These are phyloP conservation scores for Populus alba DNA, from an alignment of 345 rosid species.

Conservation along the genomic window DNA sequence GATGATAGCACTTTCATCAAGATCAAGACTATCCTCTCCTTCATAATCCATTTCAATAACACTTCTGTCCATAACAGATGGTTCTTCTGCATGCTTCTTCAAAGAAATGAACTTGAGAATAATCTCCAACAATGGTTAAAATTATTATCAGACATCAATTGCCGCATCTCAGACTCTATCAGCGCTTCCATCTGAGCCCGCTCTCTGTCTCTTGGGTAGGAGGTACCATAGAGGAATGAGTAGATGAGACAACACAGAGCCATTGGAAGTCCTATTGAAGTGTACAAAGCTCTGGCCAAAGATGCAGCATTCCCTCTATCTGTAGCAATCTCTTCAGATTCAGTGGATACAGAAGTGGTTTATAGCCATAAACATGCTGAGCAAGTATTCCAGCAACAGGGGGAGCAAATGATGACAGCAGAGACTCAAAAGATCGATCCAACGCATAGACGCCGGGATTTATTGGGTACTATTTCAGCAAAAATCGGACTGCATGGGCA, in stretches of 20 bases:
- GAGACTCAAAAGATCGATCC: constrained; percentile 75
- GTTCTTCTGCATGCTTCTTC: constrained; percentile 7
- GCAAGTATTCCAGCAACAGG: constrained; percentile 80
- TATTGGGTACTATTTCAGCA: constrained; percentile 91
- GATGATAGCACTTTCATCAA: constrained; percentile 25
- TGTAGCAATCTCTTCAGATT: constrained; percentile 45
- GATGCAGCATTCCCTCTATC: constrained; percentile 77
- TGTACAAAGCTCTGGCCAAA: constrained; percentile 71
- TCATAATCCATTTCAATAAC: constrained; percentile 25
- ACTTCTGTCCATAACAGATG: constrained; percentile 13
- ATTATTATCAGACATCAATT: constrained; percentile 14
- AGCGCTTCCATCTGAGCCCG: constrained; percentile 74
- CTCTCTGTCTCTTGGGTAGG: constrained; percentile 77
- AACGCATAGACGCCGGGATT: constrained; percentile 72
- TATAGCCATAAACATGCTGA: constrained; percentile 76
- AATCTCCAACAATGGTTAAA: background rate
- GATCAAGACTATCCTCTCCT: constrained; percentile 21
- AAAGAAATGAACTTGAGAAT: background rate
- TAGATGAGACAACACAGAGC: constrained; percentile 71
- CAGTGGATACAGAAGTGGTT: constrained; percentile 50
- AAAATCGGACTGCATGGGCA: constrained; percentile 68
- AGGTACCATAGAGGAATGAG: constrained; percentile 68
- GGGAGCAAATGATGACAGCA: constrained; percentile 84
- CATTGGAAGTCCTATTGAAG: constrained; percentile 78
- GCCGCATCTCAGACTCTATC: constrained; percentile 73